These are phyloP conservation scores for Gelatoporia subvermispora DNA, from an alignment of 768 basidiomycete species.

Conservation along the genomic window DNA sequence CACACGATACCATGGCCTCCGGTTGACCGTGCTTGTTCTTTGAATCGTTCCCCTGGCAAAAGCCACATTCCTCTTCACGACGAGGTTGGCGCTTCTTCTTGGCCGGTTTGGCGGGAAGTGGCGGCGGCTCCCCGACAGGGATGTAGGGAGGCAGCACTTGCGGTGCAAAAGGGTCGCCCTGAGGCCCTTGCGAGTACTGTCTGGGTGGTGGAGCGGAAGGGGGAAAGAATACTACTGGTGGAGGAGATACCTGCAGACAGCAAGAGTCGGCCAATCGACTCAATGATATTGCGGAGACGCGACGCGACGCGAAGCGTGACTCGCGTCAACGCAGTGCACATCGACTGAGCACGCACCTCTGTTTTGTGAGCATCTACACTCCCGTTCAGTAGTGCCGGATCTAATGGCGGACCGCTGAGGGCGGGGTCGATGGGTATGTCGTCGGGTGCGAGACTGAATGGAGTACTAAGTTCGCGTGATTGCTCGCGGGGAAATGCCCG, in stretches of 20 bases:
- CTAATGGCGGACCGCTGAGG: constrained; percentile 33
- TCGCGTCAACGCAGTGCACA: constrained; percentile 17
- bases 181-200: constrained; percentile 70
- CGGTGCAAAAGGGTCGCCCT: constrained; percentile 80
- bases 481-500: constrained; percentile 45
- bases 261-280: constrained; percentile 6
- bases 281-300: constrained; percentile 28
- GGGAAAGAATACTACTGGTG: constrained; percentile 12
- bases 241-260: constrained; percentile 10
- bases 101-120: constrained; percentile 34
- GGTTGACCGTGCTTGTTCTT: constrained; percentile 51
- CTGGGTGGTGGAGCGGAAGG: constrained; percentile 19
- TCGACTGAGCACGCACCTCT: constrained; percentile 17
- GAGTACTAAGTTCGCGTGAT: constrained; percentile 57
- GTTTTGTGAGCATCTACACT: not conserved
- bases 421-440: constrained; percentile 82
- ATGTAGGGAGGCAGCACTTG: constrained; percentile 50
- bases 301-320: constrained; percentile 65
- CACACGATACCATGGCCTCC: constrained; percentile 76
- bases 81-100: constrained; percentile 42
- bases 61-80: constrained; percentile 68
- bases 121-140: constrained; percentile 37
- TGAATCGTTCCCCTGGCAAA: constrained; percentile 65
- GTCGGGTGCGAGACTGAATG: constrained; percentile 47
- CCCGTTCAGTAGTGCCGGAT: constrained; percentile 21